These are phyloP conservation scores for Hemileccinum rubropunctum DNA, from an alignment of 768 basidiomycete genomes.

Conservation along the genomic window DNA sequence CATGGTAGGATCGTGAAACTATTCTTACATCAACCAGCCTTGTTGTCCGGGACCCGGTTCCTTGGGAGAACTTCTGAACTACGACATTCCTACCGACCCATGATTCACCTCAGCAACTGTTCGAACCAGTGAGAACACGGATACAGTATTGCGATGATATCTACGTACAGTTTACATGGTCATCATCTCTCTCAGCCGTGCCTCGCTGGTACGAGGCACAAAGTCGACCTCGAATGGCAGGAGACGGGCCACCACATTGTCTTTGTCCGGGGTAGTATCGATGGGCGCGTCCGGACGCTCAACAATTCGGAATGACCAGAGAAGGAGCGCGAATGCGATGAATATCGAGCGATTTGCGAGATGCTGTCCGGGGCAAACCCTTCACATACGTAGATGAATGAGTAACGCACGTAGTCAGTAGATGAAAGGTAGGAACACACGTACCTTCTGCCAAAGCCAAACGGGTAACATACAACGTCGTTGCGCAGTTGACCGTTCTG, in stretches of 20 bases:
- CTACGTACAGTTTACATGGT: background rate
- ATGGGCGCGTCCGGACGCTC: constrained; percentile 48
- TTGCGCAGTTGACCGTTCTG: constrained; percentile 41
- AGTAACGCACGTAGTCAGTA: too few species aligned
- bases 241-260: constrained; percentile 56
- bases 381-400: constrained; percentile 3
- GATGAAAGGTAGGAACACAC: background rate
- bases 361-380: constrained; percentile 62
- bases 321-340: constrained; percentile 54
- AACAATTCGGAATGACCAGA: constrained; percentile 60
- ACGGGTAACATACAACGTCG: constrained; percentile 46
- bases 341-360: constrained; percentile 52
- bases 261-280: constrained; percentile 50
- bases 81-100: too few species aligned
- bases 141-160: background rate
- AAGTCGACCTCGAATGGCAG: constrained; percentile 54
- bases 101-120: too few species aligned
- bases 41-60: too few species aligned
- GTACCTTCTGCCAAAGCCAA: constrained; percentile 50
- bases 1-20: too few species aligned
- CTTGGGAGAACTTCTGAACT: too few species aligned
- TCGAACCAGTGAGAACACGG: background rate
- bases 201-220: constrained; percentile 38
- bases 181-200: constrained; percentile 17
- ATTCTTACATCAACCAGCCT: too few species aligned